Evolutionary conservation across 805 yeast genomes (phyloP).

Genomic region (Vanderwaltozyma polyspora): DNA sequence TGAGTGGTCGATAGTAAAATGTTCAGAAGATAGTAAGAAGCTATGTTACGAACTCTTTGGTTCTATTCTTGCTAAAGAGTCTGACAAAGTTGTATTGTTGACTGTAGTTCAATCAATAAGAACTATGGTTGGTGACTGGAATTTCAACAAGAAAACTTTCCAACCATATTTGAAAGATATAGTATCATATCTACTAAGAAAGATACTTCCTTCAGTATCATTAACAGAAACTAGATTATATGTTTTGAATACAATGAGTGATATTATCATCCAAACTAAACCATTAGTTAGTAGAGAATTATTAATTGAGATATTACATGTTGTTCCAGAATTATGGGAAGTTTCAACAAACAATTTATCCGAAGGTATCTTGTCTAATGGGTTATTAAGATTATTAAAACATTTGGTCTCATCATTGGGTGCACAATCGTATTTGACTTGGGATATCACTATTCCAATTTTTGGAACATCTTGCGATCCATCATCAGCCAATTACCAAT

Average conservation of each 20-base stretch:
- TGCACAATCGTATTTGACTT: constrained; percentile 37
- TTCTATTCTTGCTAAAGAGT: constrained; percentile 37
- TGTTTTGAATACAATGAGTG: constrained; percentile 55
- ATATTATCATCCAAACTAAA: constrained; percentile 51
- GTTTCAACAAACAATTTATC: constrained; percentile 29
- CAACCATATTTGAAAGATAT: constrained; percentile 49
- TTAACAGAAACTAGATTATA: constrained; percentile 69
- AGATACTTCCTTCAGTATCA: constrained; percentile 38
- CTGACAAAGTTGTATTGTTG: constrained; percentile 73
- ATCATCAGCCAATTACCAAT: constrained; percentile 39
- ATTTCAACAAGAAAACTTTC: constrained; percentile 59
- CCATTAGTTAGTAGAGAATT: constrained; percentile 46
- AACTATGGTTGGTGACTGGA: constrained; percentile 74
- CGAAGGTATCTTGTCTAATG: constrained; percentile 36
- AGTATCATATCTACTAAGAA: constrained; percentile 36
- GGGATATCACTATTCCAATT: constrained; percentile 53
- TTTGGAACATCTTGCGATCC: constrained; percentile 53
- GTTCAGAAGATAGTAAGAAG: constrained; percentile 46
- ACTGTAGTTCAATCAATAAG: constrained; percentile 63
- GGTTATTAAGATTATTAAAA: constrained; percentile 44
- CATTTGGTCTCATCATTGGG: constrained; percentile 48
- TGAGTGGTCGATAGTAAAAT: constrained; percentile 69
- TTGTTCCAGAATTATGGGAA: constrained; percentile 77
- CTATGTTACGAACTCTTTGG: constrained; percentile 48
- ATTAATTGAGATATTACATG: constrained; percentile 38